Base-by-base conservation (phyloP, 192 early-diverging fungal species). In the Entomortierella beljakovae region DNA sequence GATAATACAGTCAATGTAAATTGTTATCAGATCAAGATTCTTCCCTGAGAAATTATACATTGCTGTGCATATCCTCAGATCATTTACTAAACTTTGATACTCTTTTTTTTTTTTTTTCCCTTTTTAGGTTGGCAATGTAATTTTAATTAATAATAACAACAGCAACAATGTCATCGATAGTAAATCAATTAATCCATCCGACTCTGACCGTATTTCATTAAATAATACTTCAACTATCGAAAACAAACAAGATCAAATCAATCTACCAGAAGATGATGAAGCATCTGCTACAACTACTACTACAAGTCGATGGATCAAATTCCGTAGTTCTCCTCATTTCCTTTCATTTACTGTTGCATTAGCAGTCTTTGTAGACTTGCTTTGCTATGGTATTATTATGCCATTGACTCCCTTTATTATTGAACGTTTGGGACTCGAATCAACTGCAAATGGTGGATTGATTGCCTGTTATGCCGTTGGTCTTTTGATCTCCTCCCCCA, bases 311-410 rank as follows among this genome's bases (percentile, higher is more conserved):
- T 64, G 64, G 35, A 64, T 55, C 18, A 43, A 43, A 0, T 28
- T 72, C 26, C 23, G 70, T 20, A 64, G 70, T 18, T 72, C 70
- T 28, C 54, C 57, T 13, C 1, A 32, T 4, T 72, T 72, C 31
- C 7, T 72, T 7, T 64, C 70, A 7, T 64, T 72, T 49, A 72
- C 70, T 13, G 43, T 72, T 46, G 61, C 46, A 1, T 49, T 72
- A 15, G 70, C 70, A 7, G 57, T 72, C 20, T 72, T 72, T 72
- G 70, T 72, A 18, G 70, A 72, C 37, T 22, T 72, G 56, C 61
- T 72, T n/a, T 72, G 70, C 35, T 72, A 72, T 34, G 70, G 70
- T 20, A 72, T 72, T 48, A 72, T 72, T 29, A 72, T 72, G 70
- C 70, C 70, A 35, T 25, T 72, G 55, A 72, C 70, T 1, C 70